phyloP scores from a whole-genome alignment of 495 filamentous ascomycete species.

The Acidomyces sp. region DNA sequence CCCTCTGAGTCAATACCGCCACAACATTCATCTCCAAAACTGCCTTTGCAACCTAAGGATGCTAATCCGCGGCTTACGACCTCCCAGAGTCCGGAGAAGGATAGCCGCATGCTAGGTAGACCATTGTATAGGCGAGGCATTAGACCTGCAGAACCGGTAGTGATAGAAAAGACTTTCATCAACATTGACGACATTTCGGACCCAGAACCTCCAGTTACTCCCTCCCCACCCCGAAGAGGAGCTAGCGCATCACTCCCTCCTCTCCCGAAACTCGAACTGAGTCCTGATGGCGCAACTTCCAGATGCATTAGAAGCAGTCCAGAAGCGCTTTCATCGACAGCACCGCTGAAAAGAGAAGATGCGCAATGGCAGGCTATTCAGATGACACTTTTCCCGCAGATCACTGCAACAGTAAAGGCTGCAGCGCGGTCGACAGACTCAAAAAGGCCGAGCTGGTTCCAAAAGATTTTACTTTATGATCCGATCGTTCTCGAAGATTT shows the following conservation, averaged over 20 bases:
- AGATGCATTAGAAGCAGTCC: too few species aligned
- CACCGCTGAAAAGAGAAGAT: constrained; percentile 3
- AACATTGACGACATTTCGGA: constrained; percentile 30
- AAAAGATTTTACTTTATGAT: constrained; percentile 90
- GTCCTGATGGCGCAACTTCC: too few species aligned
- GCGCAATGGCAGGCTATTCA: constrained; percentile 16
- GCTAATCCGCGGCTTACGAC: too few species aligned
- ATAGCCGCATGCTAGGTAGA: too few species aligned
- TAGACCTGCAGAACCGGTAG: too few species aligned
- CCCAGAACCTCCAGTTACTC: constrained; percentile 22
- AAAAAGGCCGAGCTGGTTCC: constrained; percentile 58
- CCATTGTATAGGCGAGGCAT: too few species aligned
- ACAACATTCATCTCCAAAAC: too few species aligned
- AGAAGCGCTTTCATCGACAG: background rate
- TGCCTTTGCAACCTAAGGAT: too few species aligned
- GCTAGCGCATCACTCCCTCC: constrained; percentile 7
- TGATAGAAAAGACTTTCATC: too few species aligned
- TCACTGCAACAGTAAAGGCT: constrained; percentile 50
- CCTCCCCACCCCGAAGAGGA: constrained; percentile 25
- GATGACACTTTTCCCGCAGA: constrained; percentile 39
- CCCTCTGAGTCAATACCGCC: too few species aligned
- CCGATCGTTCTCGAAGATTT: constrained; percentile 84
- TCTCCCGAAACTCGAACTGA: too few species aligned
- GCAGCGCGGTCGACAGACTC: constrained; percentile 37
- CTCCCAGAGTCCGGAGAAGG: too few species aligned